These are phyloP conservation scores for Ammopiptanthus mongolicus DNA, from an alignment of 306 rosid species.

Conservation along the genomic window DNA sequence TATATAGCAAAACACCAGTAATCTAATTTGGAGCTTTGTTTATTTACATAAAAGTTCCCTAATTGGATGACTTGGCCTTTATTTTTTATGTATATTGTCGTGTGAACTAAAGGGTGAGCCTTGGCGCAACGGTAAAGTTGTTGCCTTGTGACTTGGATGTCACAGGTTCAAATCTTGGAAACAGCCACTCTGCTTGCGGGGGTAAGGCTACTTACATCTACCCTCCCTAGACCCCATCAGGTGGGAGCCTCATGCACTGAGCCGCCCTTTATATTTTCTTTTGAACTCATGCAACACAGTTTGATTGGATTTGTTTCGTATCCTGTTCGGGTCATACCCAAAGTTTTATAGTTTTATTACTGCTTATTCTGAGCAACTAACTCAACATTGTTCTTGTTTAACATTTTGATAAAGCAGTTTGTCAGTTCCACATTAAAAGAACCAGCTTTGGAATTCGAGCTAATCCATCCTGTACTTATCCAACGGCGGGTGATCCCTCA, in stretches of 20 bases:
- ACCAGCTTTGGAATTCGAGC: conserved; percentile 69
- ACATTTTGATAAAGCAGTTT: conserved; percentile 46
- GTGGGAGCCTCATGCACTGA: too few species aligned
- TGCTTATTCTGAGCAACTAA: not conserved
- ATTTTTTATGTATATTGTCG: not conserved
- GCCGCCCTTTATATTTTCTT: not conserved
- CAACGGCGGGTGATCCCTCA: conserved; percentile 66
- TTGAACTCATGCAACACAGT: not conserved
- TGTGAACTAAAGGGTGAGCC: too few species aligned
- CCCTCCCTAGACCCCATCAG: too few species aligned
- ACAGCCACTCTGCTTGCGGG: too few species aligned
- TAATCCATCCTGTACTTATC: conserved; percentile 66
- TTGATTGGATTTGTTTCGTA: not conserved
- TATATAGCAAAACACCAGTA: not conserved
- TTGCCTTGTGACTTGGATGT: too few species aligned
- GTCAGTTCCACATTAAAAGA: conserved; percentile 72
- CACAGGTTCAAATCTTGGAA: too few species aligned
- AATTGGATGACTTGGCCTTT: not conserved
- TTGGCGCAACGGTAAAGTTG: too few species aligned
- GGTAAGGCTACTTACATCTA: too few species aligned
- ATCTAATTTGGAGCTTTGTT: not conserved
- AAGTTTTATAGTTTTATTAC: not conserved
- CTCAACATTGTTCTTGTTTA: conserved; percentile 7
- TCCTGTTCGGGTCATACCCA: not conserved
- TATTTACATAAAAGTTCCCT: not conserved